Conservation (phyloP, 176 grass and related monocot species). For the Ensete glaucum region DNA sequence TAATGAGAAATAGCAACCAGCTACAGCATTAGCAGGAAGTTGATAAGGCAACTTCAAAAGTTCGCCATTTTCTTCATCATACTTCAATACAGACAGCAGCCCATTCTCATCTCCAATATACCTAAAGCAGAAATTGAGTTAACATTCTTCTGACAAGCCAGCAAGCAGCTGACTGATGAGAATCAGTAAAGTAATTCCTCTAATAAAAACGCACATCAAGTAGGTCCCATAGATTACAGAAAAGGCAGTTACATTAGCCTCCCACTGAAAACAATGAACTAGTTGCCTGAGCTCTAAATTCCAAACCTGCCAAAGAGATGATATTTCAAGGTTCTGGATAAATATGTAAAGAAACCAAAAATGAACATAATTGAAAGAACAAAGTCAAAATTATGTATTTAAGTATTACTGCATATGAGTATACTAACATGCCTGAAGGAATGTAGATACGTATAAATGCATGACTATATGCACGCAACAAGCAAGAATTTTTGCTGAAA, state of each 20-base stretch:
- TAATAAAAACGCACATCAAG: conserved; percentile 57
- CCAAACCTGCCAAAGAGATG: conserved; percentile 53
- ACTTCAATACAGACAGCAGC: conserved; percentile 76
- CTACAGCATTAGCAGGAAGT: conserved; percentile 44
- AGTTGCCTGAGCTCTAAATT: conserved; percentile 91
- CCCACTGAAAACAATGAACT: conserved; percentile 60
- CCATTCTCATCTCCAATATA: conserved; percentile 97
- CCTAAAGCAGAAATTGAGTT: conserved; percentile 38
- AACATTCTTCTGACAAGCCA: conserved; percentile 19
- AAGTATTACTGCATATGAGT: background rate
- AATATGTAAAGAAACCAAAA: background rate
- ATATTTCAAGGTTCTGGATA: background rate
- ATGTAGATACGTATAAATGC: background rate
- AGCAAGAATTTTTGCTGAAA: too few relatives aligned
- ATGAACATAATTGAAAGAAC: background rate
- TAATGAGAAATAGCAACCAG: conserved; percentile 35
- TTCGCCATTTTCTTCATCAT: conserved; percentile 69
- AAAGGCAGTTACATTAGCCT: conserved; percentile 85
- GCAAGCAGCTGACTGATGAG: conserved; percentile 16
- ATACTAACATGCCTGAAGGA: background rate
- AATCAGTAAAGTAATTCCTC: conserved; percentile 7
- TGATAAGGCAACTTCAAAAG: conserved; percentile 73
- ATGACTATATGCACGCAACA: background rate
- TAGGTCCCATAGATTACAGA: conserved; percentile 57
- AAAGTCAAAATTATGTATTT: background rate